Evolutionary conservation across 2,329 filamentous ascomycete species (phyloP).

Genomic region (Stagonosporopsis cucurbitacearum): DNA sequence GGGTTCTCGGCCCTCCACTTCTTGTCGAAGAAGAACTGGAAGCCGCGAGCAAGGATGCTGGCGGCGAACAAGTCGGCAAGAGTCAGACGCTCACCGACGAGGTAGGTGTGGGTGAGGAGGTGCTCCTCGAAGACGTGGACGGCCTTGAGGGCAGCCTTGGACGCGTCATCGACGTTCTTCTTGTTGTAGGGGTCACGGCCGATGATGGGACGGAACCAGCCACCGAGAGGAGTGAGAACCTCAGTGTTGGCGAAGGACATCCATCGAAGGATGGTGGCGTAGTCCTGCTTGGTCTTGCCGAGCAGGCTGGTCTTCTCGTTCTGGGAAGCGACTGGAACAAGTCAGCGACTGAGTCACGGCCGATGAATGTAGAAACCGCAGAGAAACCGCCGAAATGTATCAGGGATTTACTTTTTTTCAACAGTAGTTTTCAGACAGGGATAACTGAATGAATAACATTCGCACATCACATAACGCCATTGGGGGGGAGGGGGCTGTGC

Average conservation of each 20-base stretch:
- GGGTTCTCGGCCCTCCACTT: slow-evolving; percentile 83
- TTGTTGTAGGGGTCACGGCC: slow-evolving; percentile 93
- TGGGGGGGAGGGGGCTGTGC: slow-evolving; percentile 21
- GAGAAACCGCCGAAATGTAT: slow-evolving; percentile 67
- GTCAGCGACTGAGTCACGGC: slow-evolving; percentile 41
- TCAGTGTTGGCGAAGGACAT: slow-evolving; percentile 96
- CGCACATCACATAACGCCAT: slow-evolving; percentile 65
- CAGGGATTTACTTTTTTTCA: slow-evolving; percentile 76
- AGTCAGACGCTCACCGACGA: slow-evolving; percentile 96
- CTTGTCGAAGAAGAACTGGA: slow-evolving; percentile 94
- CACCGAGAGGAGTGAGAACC: slow-evolving; percentile 73
- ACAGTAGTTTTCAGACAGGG: slow-evolving; percentile 95
- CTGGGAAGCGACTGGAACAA: slow-evolving; percentile 84
- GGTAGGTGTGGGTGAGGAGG: slow-evolving; percentile 91
- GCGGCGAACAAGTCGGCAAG: slow-evolving; percentile 91
- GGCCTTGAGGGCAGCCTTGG: slow-evolving; percentile 72
- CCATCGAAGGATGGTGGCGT: slow-evolving; percentile 97
- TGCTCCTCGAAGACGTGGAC: slow-evolving; percentile 81
- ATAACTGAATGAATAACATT: slow-evolving; percentile 66
- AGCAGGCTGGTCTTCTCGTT: slow-evolving; percentile 99
- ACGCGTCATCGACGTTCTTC: slow-evolving; percentile 86
- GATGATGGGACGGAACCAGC: slow-evolving; percentile 86
- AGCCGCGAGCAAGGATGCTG: slow-evolving; percentile 81
- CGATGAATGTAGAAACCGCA: slow-evolving; percentile 8
- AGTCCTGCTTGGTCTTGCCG: slow-evolving; percentile 99